Evolutionary conservation across 306 rosid genomes (phyloP), one percentile per base, ranked within the genome.

Genomic region (Begonia masoniana): DNA sequence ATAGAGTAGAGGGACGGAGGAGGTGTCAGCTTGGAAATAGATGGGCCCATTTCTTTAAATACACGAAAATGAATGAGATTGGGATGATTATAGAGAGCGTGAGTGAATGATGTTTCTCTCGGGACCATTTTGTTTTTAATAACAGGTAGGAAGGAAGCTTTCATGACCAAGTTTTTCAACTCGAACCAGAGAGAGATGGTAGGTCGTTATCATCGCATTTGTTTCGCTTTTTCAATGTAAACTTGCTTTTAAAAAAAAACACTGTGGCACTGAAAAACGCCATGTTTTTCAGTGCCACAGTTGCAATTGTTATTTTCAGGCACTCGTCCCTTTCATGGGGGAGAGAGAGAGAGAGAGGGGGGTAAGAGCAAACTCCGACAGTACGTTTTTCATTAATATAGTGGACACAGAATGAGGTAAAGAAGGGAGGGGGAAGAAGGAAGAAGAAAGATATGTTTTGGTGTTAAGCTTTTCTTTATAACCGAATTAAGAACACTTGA

Each of bases 251-350:
- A 43, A 49, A 60, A 63, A 55, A 26, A 26, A 3, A 26, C 1
- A 17, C n/a, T n/a, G n/a, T n/a, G n/a, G n/a, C n/a, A n/a, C n/a
- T n/a, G 14, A 6, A 24, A 57, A 39, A 68, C 42, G 26, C 56
- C 95, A 84, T 88, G 92, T 77, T 84, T 88, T 88, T 88, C 96
- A 88, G 96, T 88, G 96, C 92, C 92, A 77, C 69, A 74, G 92
- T 79, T 81, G 80, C 68, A 68, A 71, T 72, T 47, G 66, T 69
- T 64, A 52, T 54, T 69, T 65, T 45, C 76, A 74, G 71, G 69
- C 75, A 68, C 61, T 73, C 70, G 87, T 87, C 94, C 61, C 80
- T 83, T 79, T 87, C 96, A 83, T 45, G 49, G 39, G 39, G 39
- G 3, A 31, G 39, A 21, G 24, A 21, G 24, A 21, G 24, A 21